Evolutionary conservation across 257 asterid species (phyloP).

Genomic region (Ilex asprella): DNA sequence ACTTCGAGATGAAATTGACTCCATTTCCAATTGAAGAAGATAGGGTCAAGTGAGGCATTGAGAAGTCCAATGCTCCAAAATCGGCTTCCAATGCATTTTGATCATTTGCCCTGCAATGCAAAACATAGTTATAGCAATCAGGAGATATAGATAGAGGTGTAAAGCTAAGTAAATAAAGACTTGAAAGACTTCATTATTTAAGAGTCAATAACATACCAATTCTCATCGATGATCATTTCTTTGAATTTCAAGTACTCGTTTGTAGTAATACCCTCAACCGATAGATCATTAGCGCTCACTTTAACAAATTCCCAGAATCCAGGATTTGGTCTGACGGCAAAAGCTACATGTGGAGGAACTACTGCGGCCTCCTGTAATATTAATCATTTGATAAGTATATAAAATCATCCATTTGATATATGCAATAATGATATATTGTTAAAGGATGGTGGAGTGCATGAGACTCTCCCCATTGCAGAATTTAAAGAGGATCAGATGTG

Average conservation of each 20-base stretch:
- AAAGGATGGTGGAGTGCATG: too few relatives aligned
- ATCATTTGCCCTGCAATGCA: conserved; percentile 74
- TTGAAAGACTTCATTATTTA: neutral
- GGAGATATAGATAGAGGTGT: neutral
- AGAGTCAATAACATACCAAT: conserved; percentile 35
- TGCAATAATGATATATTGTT: too few relatives aligned
- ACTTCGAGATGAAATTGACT: conserved; percentile 52
- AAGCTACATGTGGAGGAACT: conserved; percentile 81
- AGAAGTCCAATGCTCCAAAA: conserved; percentile 77
- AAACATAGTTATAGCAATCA: neutral
- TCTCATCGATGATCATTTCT: conserved; percentile 66
- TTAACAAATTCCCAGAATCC: conserved; percentile 91
- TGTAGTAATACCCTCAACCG: conserved; percentile 70
- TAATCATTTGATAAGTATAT: neutral
- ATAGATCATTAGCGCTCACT: conserved; percentile 68
- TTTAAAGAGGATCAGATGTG: too few relatives aligned
- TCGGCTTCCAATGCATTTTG: conserved; percentile 78
- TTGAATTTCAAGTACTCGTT: conserved; percentile 76
- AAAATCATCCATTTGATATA: neutral
- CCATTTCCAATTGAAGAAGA: conserved; percentile 91
- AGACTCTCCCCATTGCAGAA: too few relatives aligned
- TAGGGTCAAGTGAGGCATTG: conserved; percentile 54
- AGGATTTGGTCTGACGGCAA: conserved; percentile 75
- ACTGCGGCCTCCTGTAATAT: conserved; percentile 75
- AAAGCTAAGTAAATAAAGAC: neutral